Evolutionary conservation across 495 filamentous ascomycete genomes (phyloP).

Genomic region (Neurospora sp.): DNA sequence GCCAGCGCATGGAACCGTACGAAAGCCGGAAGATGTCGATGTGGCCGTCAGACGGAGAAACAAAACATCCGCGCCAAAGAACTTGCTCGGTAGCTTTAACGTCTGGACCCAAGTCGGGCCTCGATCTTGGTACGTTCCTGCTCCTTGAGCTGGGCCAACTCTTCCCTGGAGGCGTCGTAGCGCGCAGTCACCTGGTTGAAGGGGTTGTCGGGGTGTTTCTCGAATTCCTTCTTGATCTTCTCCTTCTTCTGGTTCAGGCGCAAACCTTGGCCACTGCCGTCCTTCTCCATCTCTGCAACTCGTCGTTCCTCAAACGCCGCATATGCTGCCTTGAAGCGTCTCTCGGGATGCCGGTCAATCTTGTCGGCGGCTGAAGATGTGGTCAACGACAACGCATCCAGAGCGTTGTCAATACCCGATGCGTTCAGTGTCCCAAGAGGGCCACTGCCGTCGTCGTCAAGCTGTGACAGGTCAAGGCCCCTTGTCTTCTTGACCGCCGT

Average conservation of each 20-base stretch:
- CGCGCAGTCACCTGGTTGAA: conserved; percentile 69
- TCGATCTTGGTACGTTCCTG: conserved; percentile 69
- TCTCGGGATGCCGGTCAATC: conserved; percentile 78
- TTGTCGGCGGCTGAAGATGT: conserved; percentile 41
- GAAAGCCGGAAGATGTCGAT: not conserved
- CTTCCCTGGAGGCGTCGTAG: conserved; percentile 71
- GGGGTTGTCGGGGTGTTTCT: conserved; percentile 85
- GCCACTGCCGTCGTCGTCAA: conserved; percentile 44
- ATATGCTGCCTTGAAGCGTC: conserved; percentile 79
- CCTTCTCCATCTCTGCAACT: conserved; percentile 72
- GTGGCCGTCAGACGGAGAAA: not conserved
- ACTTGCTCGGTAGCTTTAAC: conserved; percentile 4
- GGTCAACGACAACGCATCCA: conserved; percentile 70
- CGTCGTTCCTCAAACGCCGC: conserved; percentile 78
- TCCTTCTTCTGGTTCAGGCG: conserved; percentile 72
- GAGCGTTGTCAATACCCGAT: conserved; percentile 79
- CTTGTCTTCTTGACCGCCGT: conserved; percentile 57
- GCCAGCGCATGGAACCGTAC: conserved; percentile 2
- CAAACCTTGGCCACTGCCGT: conserved; percentile 59
- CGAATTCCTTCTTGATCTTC: conserved; percentile 73
- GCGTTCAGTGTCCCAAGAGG: conserved; percentile 53
- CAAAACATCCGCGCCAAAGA: not conserved
- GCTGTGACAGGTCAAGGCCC: conserved; percentile 59
- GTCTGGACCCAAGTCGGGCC: conserved; percentile 42
- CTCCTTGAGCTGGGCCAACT: conserved; percentile 55